Evolutionary conservation across 306 rosid species (phyloP).

Genomic region (Styphnolobium japonicum): DNA sequence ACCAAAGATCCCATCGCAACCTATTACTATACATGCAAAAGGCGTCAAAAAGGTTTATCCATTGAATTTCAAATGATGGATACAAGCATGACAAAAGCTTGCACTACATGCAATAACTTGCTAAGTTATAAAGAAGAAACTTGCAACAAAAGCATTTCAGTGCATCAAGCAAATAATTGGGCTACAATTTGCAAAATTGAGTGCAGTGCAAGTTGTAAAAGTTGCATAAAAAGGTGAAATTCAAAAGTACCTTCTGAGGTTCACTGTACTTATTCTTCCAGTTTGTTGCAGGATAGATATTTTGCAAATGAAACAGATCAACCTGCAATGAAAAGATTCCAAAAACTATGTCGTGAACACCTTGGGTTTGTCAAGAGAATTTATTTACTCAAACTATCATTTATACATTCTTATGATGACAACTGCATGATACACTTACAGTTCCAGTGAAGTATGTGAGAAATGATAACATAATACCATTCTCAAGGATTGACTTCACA

Average conservation of each 20-base stretch:
- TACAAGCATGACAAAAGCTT: not conserved
- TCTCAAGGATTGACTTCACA: constrained; percentile 77
- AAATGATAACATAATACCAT: constrained; percentile 91
- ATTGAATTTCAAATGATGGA: not conserved
- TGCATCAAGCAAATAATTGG: not conserved
- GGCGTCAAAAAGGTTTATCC: not conserved
- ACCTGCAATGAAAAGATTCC: constrained; percentile 49
- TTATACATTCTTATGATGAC: not conserved
- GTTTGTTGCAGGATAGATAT: constrained; percentile 50
- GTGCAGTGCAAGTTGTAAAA: constrained; percentile 3
- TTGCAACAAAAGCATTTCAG: not conserved
- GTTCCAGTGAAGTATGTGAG: constrained; percentile 94
- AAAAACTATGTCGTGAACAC: not conserved
- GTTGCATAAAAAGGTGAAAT: constrained; percentile 10
- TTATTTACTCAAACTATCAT: constrained; percentile 20
- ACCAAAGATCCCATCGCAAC: not conserved
- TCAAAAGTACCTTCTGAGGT: constrained; percentile 67
- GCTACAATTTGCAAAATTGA: not conserved
- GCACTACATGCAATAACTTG: not conserved
- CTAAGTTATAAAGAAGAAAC: not conserved
- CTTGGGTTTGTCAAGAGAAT: not conserved
- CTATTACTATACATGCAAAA: not conserved
- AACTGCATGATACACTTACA: constrained; percentile 48
- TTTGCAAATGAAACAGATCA: constrained; percentile 84
- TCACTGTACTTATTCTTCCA: constrained; percentile 73